Conservation (phyloP, 345 rosid genomes). For the Brassica nigra region DNA sequence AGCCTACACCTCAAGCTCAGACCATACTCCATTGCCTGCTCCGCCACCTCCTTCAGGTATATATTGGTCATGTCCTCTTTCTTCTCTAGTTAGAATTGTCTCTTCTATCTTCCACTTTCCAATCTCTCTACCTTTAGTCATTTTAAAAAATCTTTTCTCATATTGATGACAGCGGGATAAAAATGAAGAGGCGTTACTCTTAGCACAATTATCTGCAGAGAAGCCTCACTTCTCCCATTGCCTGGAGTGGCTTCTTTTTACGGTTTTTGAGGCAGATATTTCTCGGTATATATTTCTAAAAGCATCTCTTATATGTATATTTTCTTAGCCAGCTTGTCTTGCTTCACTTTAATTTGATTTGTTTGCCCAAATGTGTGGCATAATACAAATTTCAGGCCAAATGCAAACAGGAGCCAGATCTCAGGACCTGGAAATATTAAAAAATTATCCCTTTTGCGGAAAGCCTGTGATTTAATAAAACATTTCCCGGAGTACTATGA, state of each 20-base stretch:
- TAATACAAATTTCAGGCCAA: slow-evolving; percentile 55
- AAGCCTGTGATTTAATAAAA: slow-evolving; percentile 86
- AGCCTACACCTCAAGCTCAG: slow-evolving; percentile 98
- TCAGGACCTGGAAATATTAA: slow-evolving; percentile 47
- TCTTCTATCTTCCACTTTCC: slow-evolving; percentile 9
- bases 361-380: slow-evolving; percentile 10
- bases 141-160: slow-evolving; percentile 17
- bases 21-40: slow-evolving; percentile 95
- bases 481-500: slow-evolving; percentile 86
- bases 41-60: slow-evolving; percentile 98
- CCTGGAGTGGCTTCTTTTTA: slow-evolving; percentile 98
- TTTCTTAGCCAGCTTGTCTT: not conserved
- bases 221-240: slow-evolving; percentile 97
- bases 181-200: slow-evolving; percentile 77
- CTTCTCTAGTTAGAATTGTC: slow-evolving; percentile 5
- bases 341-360: not conserved
- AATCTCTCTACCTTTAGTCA: slow-evolving; percentile 2
- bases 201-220: slow-evolving; percentile 89
- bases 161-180: slow-evolving; percentile 71
- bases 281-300: slow-evolving; percentile 57
- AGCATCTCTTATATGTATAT: not conserved
- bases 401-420: slow-evolving; percentile 60
- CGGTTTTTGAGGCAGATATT: slow-evolving; percentile 96
- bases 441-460: slow-evolving; percentile 70
- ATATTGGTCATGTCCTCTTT: slow-evolving; percentile 15